Conservation (phyloP, 2,329 filamentous ascomycete species). For the Aspergillus floridensis region DNA sequence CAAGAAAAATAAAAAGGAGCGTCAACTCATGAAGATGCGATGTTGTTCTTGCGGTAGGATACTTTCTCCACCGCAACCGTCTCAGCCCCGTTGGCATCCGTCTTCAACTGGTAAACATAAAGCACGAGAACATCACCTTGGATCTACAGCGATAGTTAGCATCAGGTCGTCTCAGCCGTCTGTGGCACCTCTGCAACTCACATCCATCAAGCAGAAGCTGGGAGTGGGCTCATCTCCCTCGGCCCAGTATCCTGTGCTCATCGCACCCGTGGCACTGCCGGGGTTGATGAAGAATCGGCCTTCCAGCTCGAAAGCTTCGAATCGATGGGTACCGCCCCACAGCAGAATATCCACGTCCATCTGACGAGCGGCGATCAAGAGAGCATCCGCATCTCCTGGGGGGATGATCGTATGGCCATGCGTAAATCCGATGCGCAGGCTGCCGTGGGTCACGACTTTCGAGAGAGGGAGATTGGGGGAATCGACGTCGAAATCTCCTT, state of each 20-base stretch:
- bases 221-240: conserved; percentile 71
- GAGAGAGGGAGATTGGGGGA: conserved; percentile 63
- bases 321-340: conserved; percentile 68
- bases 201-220: conserved; percentile 97
- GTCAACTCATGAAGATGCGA: conserved; percentile 52
- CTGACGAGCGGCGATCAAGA: conserved; percentile 66
- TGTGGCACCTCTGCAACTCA: conserved; percentile 52
- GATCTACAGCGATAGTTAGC: conserved; percentile 55
- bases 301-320: conserved; percentile 70
- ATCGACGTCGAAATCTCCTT: conserved; percentile 68
- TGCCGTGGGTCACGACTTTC: conserved; percentile 69
- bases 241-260: conserved; percentile 59
- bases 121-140: conserved; percentile 94
- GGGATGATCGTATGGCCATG: conserved; percentile 68
- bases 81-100: conserved; percentile 72
- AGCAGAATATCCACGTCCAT: conserved; percentile 70
- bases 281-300: conserved; percentile 71
- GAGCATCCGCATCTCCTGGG: conserved; percentile 64
- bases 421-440: conserved; percentile 66
- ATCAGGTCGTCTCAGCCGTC: not conserved
- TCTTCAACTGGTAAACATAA: conserved; percentile 86
- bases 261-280: conserved; percentile 65
- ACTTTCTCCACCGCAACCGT: conserved; percentile 83
- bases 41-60: conserved; percentile 75
- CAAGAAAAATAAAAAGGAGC: conserved; percentile 22